Evolutionary conservation across 345 rosid species (phyloP).

Genomic region (Rubroshorea leprosula): DNA sequence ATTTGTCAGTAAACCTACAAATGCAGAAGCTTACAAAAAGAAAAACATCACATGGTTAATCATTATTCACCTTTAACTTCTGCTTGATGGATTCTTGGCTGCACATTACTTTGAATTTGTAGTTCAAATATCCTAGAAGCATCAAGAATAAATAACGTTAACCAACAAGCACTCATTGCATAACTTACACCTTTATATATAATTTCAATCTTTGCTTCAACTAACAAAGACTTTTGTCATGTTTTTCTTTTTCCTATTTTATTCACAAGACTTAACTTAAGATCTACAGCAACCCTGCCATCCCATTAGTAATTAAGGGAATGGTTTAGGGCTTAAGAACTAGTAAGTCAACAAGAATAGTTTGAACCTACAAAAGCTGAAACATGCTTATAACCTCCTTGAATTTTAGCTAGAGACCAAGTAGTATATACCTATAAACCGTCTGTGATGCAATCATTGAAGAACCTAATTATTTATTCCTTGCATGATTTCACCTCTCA

Average conservation of each 20-base stretch:
- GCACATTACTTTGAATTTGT: constrained; percentile 65
- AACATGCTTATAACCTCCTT: no score
- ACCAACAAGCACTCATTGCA: background rate
- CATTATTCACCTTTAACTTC: constrained; percentile 45
- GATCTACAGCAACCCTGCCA: background rate
- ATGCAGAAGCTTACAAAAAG: background rate
- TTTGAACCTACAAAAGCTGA: no score
- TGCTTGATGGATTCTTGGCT: constrained; percentile 33
- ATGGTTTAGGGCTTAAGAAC: no score
- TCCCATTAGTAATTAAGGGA: no score
- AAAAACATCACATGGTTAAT: constrained; percentile 6
- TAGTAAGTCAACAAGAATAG: background rate
- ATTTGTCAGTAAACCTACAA: constrained; percentile 9
- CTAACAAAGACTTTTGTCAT: background rate
- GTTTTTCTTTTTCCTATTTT: background rate
- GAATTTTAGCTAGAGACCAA: no score
- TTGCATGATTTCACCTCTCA: background rate
- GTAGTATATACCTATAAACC: no score
- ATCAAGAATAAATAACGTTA: constrained; percentile 3
- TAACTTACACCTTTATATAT: background rate
- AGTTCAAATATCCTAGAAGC: constrained; percentile 52
- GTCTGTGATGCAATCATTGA: no score
- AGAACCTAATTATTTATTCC: no score
- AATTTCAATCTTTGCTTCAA: background rate
- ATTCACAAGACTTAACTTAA: background rate